These are phyloP conservation scores for Excoecaria agallocha DNA, from an alignment of 345 rosid genomes.

Conservation along the genomic window DNA sequence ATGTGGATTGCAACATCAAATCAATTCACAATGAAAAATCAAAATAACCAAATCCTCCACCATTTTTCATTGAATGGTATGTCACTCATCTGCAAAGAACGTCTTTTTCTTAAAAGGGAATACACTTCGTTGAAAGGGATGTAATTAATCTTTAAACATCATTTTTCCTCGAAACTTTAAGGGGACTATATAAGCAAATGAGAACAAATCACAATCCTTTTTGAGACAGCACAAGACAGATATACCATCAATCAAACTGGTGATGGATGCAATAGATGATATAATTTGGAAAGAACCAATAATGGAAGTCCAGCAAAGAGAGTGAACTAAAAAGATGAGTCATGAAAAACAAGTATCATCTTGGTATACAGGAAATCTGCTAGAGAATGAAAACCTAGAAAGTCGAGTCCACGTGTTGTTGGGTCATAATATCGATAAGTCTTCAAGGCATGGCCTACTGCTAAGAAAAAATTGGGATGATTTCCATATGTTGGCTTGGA, in stretches of 20 bases:
- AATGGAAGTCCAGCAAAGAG: constrained; percentile 1
- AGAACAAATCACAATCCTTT: too few species aligned
- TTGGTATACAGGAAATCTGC: neutral
- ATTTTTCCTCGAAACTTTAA: too few species aligned
- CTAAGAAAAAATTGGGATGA: constrained; percentile 44
- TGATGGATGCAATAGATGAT: neutral
- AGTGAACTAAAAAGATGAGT: neutral
- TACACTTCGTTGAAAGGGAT: too few species aligned
- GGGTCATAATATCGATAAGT: constrained; percentile 50
- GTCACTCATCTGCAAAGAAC: neutral
- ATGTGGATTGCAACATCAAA: neutral
- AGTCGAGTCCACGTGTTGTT: constrained; percentile 34
- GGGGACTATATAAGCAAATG: too few species aligned
- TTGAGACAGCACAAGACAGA: too few species aligned
- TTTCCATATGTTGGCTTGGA: constrained; percentile 38
- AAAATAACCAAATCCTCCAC: neutral
- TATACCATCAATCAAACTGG: neutral
- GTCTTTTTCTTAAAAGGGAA: neutral
- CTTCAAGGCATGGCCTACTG: constrained; percentile 36
- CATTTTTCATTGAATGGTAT: neutral
- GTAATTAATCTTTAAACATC: too few species aligned
- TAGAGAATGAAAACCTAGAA: constrained; percentile 35
- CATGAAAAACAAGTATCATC: neutral
- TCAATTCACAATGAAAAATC: neutral
- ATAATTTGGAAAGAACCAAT: neutral